Percentiles rank a stretch among this genome's conserved stretches.
phyloP scores from a whole-genome alignment of 2,329 filamentous ascomycete species.

The Stagonosporopsis chrysanthemi region DNA sequence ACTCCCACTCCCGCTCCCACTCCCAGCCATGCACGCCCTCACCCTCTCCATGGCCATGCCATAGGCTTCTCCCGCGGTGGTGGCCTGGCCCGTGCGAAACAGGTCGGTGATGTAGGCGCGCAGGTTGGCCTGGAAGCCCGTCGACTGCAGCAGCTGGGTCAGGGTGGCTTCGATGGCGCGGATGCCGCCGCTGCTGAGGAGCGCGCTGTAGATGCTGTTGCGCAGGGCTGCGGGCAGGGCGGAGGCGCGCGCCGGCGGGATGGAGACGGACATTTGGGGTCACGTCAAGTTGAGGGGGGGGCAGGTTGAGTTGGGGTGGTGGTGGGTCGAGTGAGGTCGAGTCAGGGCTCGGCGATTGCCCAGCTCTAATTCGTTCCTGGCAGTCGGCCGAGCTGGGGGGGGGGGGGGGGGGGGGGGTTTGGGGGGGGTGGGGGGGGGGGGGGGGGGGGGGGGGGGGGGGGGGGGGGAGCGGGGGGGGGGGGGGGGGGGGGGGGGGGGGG shows the following conservation, averaged over 20 bases:
- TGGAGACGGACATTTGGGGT: slow-evolving; percentile 28
- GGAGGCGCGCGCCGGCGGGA: slow-evolving; percentile 49
- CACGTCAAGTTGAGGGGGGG: background rate
- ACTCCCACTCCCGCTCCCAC: background rate
- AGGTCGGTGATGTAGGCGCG: slow-evolving; percentile 63
- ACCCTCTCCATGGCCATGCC: slow-evolving; percentile 57
- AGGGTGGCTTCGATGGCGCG: slow-evolving; percentile 64
- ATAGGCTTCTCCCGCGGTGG: slow-evolving; percentile 64
- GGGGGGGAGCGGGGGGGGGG: too few species aligned
- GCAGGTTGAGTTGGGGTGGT: too few species aligned
- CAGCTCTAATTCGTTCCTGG: too few species aligned
- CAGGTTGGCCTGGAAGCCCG: slow-evolving; percentile 66
- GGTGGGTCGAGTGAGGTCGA: too few species aligned
- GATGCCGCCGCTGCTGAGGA: slow-evolving; percentile 59
- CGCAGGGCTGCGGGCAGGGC: slow-evolving; percentile 51
- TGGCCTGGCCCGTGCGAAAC: slow-evolving; percentile 64
- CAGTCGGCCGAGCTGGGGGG: background rate
- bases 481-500: too few species aligned
- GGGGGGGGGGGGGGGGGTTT: too few species aligned
- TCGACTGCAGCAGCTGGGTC: slow-evolving; percentile 61
- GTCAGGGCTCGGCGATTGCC: too few species aligned
- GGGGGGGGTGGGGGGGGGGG: too few species aligned
- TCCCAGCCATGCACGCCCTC: slow-evolving; percentile 15
- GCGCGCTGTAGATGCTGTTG: slow-evolving; percentile 54
- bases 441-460: too few species aligned